A percentile compares a stretch with the other conserved stretches of the same genome.
phyloP scores from a whole-genome alignment of 108 stramenopile species.

The Nitzschia sp. region DNA sequence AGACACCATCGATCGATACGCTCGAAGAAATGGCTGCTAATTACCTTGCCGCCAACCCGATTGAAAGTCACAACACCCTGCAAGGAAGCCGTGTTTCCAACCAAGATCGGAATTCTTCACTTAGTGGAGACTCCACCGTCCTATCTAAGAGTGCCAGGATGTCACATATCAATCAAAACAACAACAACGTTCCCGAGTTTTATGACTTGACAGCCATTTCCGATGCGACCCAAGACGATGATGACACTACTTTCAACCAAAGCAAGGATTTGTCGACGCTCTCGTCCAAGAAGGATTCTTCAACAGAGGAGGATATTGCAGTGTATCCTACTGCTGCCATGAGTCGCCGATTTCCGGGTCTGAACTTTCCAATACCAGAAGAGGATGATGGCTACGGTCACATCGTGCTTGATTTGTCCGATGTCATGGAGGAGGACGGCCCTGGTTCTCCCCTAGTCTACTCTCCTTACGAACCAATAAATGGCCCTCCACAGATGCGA shows the following conservation, averaged over 20 bases:
- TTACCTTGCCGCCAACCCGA: background rate
- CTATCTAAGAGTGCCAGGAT: background rate
- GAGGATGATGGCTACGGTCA: conserved; percentile 20
- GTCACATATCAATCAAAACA: background rate
- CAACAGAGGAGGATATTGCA: background rate
- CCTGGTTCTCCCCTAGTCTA: conserved; percentile 33
- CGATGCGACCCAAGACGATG: background rate
- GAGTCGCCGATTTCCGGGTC: background rate
- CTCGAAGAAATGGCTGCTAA: background rate
- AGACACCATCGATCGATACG: background rate
- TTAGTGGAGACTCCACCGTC: background rate
- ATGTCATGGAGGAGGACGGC: conserved; percentile 24
- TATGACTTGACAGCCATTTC: conserved; percentile 32
- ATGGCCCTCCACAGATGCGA: too few species aligned
- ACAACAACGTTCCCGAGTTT: conserved; percentile 14
- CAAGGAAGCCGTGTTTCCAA: conserved; percentile 7
- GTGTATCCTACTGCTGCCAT: background rate
- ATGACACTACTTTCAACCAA: background rate
- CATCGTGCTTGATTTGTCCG: conserved; percentile 19
- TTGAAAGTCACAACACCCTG: background rate
- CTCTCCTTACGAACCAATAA: conserved; percentile 5
- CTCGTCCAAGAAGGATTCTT: conserved; percentile 3
- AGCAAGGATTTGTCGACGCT: conserved; percentile 16
- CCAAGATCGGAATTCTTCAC: background rate
- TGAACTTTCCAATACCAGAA: conserved; percentile 20